These are phyloP conservation scores for Acanthamoeba lenticulata DNA, from an alignment of 208 protist species.

Conservation along the genomic window DNA sequence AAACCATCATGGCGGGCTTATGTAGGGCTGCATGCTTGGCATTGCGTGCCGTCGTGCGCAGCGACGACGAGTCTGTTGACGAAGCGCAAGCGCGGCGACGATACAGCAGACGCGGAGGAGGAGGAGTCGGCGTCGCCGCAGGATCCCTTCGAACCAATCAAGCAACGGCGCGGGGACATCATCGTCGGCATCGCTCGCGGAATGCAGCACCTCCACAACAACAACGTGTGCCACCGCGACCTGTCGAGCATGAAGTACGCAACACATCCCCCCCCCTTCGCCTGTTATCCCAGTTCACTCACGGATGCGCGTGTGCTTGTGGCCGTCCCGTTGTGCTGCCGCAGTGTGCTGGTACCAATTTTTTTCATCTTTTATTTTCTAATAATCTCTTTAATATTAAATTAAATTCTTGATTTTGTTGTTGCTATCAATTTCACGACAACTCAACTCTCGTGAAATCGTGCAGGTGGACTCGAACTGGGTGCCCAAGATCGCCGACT, in stretches of 20 bases:
- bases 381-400: no score
- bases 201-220: slow-evolving; percentile 18
- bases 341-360: background rate
- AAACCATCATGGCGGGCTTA: background rate
- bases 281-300: no score
- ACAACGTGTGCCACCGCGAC: slow-evolving; percentile 33
- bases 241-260: slow-evolving; percentile 25
- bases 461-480: slow-evolving; percentile 14
- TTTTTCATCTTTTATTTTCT: background rate
- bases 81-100: background rate
- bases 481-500: slow-evolving; percentile 44
- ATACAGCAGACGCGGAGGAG: background rate
- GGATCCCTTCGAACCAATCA: background rate
- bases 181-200: background rate
- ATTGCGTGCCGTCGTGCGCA: background rate
- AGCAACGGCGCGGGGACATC: background rate
- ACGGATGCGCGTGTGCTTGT: no score
- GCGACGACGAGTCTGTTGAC: background rate
- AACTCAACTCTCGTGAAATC: no score
- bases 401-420: no score
- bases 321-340: background rate
- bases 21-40: background rate
- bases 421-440: no score
- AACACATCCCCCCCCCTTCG: no score
- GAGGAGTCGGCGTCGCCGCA: background rate